Conservation (phyloP, 2,329 filamentous ascomycete genomes). For the Neopestalotiopsis clavispora region DNA sequence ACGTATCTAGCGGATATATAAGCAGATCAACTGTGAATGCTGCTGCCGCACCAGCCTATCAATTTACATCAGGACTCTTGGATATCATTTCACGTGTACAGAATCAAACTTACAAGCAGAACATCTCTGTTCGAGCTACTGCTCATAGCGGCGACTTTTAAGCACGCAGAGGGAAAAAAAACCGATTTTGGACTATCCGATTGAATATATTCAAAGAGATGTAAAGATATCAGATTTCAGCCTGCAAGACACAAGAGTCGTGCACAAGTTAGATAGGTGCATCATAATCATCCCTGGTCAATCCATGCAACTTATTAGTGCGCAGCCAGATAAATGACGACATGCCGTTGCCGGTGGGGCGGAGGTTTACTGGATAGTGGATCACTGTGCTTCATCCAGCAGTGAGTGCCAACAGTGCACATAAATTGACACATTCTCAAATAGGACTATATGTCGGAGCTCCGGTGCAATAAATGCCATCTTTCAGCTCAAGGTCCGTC, state of each 20-base stretch:
- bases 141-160: slow-evolving; percentile 15
- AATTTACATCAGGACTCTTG: neutral
- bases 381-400: neutral
- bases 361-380: neutral
- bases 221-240: too few relatives aligned
- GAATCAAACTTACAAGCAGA: slow-evolving; percentile 19
- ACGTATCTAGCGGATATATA: slow-evolving; percentile 85
- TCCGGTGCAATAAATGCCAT: neutral
- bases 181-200: neutral
- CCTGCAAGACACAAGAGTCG: too few relatives aligned
- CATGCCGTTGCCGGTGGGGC: neutral
- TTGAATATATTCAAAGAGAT: too few relatives aligned
- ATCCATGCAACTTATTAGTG: neutral
- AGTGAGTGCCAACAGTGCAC: too few relatives aligned
- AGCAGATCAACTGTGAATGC: slow-evolving; percentile 86
- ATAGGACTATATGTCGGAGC: neutral
- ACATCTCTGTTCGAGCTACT: slow-evolving; percentile 21
- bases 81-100: neutral
- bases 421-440: too few relatives aligned
- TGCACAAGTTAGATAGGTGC: too few relatives aligned
- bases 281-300: neutral
- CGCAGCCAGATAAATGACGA: neutral
- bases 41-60: slow-evolving; percentile 80
- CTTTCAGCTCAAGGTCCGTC: too few relatives aligned
- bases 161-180: neutral